Base-by-base conservation (phyloP, 2,329 filamentous ascomycete species). In the Aspergillus sp. region DNA sequence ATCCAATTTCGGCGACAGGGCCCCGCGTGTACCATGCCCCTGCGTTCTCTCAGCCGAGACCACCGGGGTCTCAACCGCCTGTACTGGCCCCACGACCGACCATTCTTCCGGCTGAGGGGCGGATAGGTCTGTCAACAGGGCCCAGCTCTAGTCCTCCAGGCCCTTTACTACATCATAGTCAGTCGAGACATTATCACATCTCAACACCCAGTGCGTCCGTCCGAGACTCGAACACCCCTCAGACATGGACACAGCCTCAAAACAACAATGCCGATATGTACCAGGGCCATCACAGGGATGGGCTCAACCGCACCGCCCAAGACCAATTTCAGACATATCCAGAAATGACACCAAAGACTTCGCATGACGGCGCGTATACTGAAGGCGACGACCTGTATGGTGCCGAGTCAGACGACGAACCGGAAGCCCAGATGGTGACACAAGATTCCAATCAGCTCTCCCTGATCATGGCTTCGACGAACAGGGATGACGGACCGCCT, bases 311-410 rank as follows among this genome's bases (percentile, higher is more conserved):
- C 17, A 19, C 40, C 7, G 11, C 11, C 9, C 16, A 5, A 6
- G 19, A 17, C 17, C 19, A 17, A 21, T 5, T 21, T 10, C 40
- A 11, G 5, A 6, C 16, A 42, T 13, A 13, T 42, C 5, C 40
- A 20, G 14, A 38, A 38, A 1, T 20, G 20, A n/a, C 21, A 29
- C n/a, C 45, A 45, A 19, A 52, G 45, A 38, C 55, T 57, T 54
- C 64, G 55, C 43, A 53, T 38, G 60, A 64, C 43, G 45, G 63
- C 11, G 54, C 66, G 4, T 76, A 77, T 52, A 77, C 79, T 49
- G 78, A 80, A 58, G 76, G 83, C 36, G 84, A 88, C 50, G 84
- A 87, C 56, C 79, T 77, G n/a, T 84, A 80, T 19, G 82, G 86
- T 74, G 77, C 74, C 9, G 82, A 84, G 31, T 84, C 82, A 1